These are phyloP conservation scores for Thozetella sp. DNA, from an alignment of 495 filamentous ascomycete species.

Conservation along the genomic window DNA sequence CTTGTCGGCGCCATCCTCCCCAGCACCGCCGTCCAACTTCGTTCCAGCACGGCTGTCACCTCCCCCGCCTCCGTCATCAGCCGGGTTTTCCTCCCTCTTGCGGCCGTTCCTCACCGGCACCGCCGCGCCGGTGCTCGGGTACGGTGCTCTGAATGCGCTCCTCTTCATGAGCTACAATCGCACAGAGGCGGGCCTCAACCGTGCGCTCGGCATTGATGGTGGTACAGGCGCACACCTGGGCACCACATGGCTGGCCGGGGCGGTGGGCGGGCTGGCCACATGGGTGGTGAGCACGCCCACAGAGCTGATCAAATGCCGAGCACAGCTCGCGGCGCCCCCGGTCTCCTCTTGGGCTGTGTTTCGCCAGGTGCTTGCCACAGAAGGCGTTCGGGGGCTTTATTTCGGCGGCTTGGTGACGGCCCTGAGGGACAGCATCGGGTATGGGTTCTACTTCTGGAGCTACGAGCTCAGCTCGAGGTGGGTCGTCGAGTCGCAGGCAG, in stretches of 20 bases:
- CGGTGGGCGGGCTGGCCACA: slow-evolving; percentile 75
- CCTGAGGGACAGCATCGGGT: slow-evolving; percentile 80
- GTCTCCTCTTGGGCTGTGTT: slow-evolving; percentile 61
- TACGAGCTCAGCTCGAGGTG: slow-evolving; percentile 73
- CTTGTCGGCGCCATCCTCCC: slow-evolving; percentile 8
- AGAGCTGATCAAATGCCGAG: slow-evolving; percentile 84
- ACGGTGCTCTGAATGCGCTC: slow-evolving; percentile 86
- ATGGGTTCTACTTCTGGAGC: slow-evolving; percentile 92
- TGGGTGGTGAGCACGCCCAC: slow-evolving; percentile 83
- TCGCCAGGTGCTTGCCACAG: slow-evolving; percentile 56
- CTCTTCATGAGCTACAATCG: slow-evolving; percentile 88
- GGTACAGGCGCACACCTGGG: slow-evolving; percentile 33
- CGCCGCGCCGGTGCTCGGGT: slow-evolving; percentile 80
- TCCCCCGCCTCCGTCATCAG: slow-evolving; percentile 72
- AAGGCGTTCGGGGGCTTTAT: slow-evolving; percentile 74
- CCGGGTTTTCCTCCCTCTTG: slow-evolving; percentile 51
- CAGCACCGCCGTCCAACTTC: slow-evolving; percentile 3
- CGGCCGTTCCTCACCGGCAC: slow-evolving; percentile 57
- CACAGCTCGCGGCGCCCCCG: slow-evolving; percentile 48
- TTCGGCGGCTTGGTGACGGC: slow-evolving; percentile 78
- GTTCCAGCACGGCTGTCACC: slow-evolving; percentile 35
- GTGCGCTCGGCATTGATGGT: slow-evolving; percentile 33
- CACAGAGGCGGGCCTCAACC: slow-evolving; percentile 58
- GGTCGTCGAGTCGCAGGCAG: slow-evolving; percentile 21
- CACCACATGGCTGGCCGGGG: slow-evolving; percentile 76